Evolutionary conservation across 2,329 filamentous ascomycete genomes (phyloP).

Genomic region (Aureobasidium uvarum): DNA sequence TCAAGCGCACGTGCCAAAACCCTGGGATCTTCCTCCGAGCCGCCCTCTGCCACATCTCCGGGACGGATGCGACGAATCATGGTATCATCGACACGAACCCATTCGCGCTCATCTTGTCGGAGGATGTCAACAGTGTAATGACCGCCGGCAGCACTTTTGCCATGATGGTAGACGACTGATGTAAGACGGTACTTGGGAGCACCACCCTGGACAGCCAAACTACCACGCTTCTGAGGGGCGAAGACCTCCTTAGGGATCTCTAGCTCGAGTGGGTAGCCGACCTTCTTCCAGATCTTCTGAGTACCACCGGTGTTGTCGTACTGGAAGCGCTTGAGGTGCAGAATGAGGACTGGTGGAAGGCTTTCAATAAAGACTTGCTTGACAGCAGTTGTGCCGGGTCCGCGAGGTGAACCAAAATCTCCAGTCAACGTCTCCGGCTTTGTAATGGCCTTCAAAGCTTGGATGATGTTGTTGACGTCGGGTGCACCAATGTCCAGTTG

Average conservation of each 20-base stretch:
- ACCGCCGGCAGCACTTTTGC: constrained; percentile 91
- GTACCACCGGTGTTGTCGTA: constrained; percentile 86
- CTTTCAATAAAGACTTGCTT: constrained; percentile 96
- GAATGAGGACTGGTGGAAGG: constrained; percentile 83
- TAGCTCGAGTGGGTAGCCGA: constrained; percentile 90
- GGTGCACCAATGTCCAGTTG: constrained; percentile 91
- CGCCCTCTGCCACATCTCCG: constrained; percentile 85
- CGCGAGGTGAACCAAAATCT: constrained; percentile 76
- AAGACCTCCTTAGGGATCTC: constrained; percentile 92
- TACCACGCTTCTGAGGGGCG: constrained; percentile 68
- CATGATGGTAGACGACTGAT: constrained; percentile 94
- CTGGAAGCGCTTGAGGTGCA: constrained; percentile 96
- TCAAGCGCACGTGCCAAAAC: constrained; percentile 65
- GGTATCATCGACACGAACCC: constrained; percentile 95
- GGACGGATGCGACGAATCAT: constrained; percentile 78
- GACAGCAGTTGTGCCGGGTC: constrained; percentile 72
- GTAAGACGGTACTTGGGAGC: constrained; percentile 82
- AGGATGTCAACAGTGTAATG: constrained; percentile 98
- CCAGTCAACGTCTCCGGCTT: constrained; percentile 80
- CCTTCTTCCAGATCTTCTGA: constrained; percentile 97
- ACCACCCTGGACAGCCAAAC: constrained; percentile 62
- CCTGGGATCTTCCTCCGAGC: constrained; percentile 75
- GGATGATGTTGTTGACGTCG: constrained; percentile 84
- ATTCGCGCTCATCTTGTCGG: constrained; percentile 90
- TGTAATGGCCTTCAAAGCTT: constrained; percentile 82